Conservation (phyloP, 495 filamentous ascomycete genomes). For the Darksidea phi region DNA sequence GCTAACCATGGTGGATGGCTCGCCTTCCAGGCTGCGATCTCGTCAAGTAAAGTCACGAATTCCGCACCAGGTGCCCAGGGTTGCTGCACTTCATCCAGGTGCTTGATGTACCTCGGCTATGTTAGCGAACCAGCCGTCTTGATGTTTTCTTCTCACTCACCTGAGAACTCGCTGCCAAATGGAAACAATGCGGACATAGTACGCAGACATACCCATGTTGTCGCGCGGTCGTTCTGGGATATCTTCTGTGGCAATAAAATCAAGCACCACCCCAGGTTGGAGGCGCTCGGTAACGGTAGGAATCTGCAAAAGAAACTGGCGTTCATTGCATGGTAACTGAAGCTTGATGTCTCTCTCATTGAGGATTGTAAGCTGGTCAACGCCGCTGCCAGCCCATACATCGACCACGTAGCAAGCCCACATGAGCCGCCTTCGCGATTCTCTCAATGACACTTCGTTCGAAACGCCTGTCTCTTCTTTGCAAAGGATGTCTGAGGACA, state of each 20-base stretch:
- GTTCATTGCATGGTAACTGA: conserved; percentile 8
- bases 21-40: background rate
- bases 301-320: conserved; percentile 6
- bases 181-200: conserved; percentile 2
- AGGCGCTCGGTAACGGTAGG: conserved; percentile 1
- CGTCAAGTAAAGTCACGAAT: background rate
- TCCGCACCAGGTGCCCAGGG: background rate
- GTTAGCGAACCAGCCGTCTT: background rate
- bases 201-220: conserved; percentile 6
- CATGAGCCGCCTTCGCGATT: background rate
- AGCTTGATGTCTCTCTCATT: conserved; percentile 8
- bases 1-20: background rate
- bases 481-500: background rate
- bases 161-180: conserved; percentile 5
- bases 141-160: background rate
- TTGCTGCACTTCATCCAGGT: background rate
- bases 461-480: background rate
- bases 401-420: conserved; percentile 11
- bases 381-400: conserved; percentile 7
- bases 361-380: conserved; percentile 4
- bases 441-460: background rate
- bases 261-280: background rate
- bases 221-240: background rate
- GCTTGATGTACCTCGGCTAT: conserved; percentile 1
- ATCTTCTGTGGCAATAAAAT: background rate